Base-by-base conservation (phyloP, 352 stramenopile species). In the Pythium aquatile region DNA sequence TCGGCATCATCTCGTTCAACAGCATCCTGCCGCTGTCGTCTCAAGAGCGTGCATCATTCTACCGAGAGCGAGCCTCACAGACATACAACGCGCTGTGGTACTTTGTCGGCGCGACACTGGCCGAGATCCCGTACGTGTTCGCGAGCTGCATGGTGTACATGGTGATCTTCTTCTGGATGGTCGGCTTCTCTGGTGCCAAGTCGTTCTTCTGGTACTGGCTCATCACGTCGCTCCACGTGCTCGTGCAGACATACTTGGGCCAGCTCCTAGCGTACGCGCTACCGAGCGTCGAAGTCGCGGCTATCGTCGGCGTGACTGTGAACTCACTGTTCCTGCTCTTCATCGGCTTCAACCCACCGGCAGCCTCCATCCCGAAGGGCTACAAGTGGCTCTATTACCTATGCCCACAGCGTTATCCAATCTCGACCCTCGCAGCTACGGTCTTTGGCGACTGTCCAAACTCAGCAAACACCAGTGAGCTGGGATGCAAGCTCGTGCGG, bases 31-130 rank as follows among this genome's bases (percentile, higher is more conserved):
- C 85, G 9, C 68, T 96, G 11, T 76, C 94, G 47, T 77, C 86
- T 54, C 76, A 83, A 48, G 87, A 98, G 55, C 80, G 93, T 20
- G 26, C 40, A 8, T 42, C 89, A 30, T 98, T 92, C 56, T 97
- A 97, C 75, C 67, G 87, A 10, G 88, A 97, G 68, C 83, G 90
- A 32, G 77, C 81, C 11, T 77, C 80, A 10, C 58, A 83, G 44
- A 96, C 93, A 69, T 97, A 97, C 61, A 70, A 77, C 51, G 58
- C 78, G n/a, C 62, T 60, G n/a, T 75, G 83, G 46, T 85, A 94
- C 55, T 73, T 70, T 26, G 33, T 91, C 13, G 72, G 76, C 5
- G 59, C 52, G n/a, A 90, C 83, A 13, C 33, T 98, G 33, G 20
- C 20, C 20, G 20, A 24, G 20, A 24, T 24, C 20, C 20, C 20